These are phyloP conservation scores for Astragalus glycyphyllos DNA, from an alignment of 306 rosid genomes.

Conservation along the genomic window DNA sequence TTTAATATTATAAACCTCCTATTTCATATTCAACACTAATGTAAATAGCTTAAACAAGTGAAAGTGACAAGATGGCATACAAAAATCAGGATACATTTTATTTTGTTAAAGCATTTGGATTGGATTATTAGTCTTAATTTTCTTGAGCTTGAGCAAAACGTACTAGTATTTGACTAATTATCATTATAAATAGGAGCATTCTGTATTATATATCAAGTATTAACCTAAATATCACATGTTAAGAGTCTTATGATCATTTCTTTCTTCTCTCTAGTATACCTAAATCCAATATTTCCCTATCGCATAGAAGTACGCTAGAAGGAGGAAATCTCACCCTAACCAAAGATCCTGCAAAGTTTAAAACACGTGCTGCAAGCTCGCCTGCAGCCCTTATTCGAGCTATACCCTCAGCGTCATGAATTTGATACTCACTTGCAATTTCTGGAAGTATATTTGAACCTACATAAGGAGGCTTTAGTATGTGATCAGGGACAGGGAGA, in stretches of 20 bases:
- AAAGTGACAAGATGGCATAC: constrained; percentile 1
- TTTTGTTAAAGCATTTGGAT: constrained; percentile 1
- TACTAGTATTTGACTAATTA: neutral
- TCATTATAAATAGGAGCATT: constrained; percentile 6
- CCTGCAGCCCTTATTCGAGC: constrained; percentile 84
- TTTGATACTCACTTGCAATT: constrained; percentile 72
- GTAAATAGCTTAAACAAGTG: constrained; percentile 5
- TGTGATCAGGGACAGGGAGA: constrained; percentile 85
- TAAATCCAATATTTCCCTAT: constrained; percentile 6
- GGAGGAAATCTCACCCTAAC: constrained; percentile 72
- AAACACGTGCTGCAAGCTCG: constrained; percentile 92
- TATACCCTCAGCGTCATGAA: constrained; percentile 80
- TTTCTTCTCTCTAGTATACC: constrained; percentile 1
- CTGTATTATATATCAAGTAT: neutral
- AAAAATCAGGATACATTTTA: constrained; percentile 3
- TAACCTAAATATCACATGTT: neutral
- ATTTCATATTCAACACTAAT: constrained; percentile 11
- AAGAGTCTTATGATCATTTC: neutral
- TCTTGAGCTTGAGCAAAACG: neutral
- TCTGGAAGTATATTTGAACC: constrained; percentile 73
- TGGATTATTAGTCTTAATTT: neutral
- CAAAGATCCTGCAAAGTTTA: constrained; percentile 84
- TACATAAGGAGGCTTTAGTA: constrained; percentile 84
- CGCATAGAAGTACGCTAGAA: constrained; percentile 13
- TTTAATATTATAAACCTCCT: neutral